These are phyloP conservation scores for Akebia trifoliata DNA, from an alignment of 164 flowering plant species.

Conservation along the genomic window DNA sequence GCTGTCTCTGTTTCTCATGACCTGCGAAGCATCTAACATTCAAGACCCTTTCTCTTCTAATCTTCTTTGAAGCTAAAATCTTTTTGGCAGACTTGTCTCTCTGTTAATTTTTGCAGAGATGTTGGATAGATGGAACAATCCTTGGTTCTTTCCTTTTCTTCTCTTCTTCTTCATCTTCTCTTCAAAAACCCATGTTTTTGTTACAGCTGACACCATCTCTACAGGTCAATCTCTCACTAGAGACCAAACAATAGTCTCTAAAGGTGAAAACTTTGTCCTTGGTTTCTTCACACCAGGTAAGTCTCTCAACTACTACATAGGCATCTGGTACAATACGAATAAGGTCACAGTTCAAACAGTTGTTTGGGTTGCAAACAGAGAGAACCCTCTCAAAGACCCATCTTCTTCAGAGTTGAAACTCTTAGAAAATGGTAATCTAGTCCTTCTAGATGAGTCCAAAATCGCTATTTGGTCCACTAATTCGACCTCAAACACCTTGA, in stretches of 20 bases:
- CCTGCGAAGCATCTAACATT: too few relatives aligned
- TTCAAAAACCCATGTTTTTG: neutral
- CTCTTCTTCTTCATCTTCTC: slow-evolving; percentile 1
- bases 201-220: slow-evolving; percentile 16
- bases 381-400: slow-evolving; percentile 12
- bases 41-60: too few relatives aligned
- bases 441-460: slow-evolving; percentile 18
- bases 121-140: too few relatives aligned
- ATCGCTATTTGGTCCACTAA: slow-evolving; percentile 29
- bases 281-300: slow-evolving; percentile 24
- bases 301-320: slow-evolving; percentile 18
- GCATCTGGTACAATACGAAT: slow-evolving; percentile 20
- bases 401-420: slow-evolving; percentile 14
- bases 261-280: slow-evolving; percentile 18
- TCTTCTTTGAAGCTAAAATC: too few relatives aligned
- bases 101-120: too few relatives aligned
- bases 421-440: slow-evolving; percentile 18
- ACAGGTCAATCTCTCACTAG: slow-evolving; percentile 20
- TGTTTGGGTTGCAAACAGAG: slow-evolving; percentile 31
- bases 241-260: slow-evolving; percentile 18
- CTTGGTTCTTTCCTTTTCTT: neutral
- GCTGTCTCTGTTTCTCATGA: too few relatives aligned
- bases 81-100: too few relatives aligned
- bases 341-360: slow-evolving; percentile 4
- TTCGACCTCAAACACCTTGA: slow-evolving; percentile 2